A percentile compares a stretch with the other conserved stretches of the same genome.
Conservation (phyloP, 805 yeast species). For the Yarrowia phangngaensis region DNA sequence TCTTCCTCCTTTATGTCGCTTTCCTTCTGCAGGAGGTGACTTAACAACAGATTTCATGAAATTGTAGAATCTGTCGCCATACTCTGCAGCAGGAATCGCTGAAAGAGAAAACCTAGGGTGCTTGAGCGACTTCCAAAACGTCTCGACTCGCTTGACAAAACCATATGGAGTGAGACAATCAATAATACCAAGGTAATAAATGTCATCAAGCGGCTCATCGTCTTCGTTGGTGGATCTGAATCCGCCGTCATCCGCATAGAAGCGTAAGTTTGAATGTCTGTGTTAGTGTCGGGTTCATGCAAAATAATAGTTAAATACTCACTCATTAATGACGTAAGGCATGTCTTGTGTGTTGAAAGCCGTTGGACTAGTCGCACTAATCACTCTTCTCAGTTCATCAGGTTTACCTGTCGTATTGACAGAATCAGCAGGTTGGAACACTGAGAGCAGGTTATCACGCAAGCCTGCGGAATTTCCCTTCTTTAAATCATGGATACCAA, state of each 20-base stretch:
- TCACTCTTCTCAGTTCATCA: conserved; percentile 38
- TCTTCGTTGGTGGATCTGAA: conserved; percentile 64
- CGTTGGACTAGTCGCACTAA: conserved; percentile 39
- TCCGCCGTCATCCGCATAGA: conserved; percentile 83
- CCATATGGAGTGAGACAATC: conserved; percentile 74
- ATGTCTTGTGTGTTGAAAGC: conserved; percentile 33
- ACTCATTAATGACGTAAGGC: conserved; percentile 24
- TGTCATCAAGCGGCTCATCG: conserved; percentile 57
- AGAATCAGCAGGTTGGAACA: conserved; percentile 38
- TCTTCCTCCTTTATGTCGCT: conserved; percentile 3
- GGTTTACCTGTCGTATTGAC: conserved; percentile 28
- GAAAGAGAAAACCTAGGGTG: conserved; percentile 51
- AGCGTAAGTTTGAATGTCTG: conserved; percentile 42
- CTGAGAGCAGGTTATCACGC: conserved; percentile 39
- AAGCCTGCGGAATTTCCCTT: conserved; percentile 35
- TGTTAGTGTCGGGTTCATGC: too few species aligned
- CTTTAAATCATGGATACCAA: conserved; percentile 80
- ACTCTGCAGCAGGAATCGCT: conserved; percentile 86
- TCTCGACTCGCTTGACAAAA: conserved; percentile 70
- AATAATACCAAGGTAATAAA: conserved; percentile 89
- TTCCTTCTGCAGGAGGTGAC: conserved; percentile 14
- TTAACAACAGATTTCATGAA: conserved; percentile 42
- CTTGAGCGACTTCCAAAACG: conserved; percentile 51
- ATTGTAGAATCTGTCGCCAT: conserved; percentile 77
- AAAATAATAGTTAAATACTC: too few species aligned